Conservation (phyloP, 129 eudicot genomes). For the Lonicera japonica region DNA sequence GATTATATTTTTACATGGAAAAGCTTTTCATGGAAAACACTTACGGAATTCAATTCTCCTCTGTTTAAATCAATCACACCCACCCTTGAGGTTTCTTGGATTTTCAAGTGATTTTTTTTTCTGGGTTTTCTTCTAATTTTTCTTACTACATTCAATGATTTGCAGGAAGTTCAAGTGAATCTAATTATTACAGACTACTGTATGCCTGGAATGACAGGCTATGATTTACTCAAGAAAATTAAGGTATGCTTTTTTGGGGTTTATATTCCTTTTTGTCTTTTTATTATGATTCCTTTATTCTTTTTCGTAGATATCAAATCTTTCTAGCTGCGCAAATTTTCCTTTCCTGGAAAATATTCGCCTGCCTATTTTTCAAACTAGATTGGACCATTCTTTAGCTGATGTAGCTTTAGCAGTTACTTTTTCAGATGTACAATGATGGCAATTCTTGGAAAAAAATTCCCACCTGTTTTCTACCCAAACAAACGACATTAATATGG, state of each 20-base stretch:
- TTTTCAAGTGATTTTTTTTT: not conserved
- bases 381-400: not conserved
- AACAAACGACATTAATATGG: not conserved
- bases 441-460: not conserved
- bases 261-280: not conserved
- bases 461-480: constrained; percentile 6
- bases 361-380: not conserved
- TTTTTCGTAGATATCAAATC: not conserved
- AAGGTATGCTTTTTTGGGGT: constrained; percentile 39
- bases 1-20: too few relatives aligned
- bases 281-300: not conserved
- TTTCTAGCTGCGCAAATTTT: not conserved
- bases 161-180: constrained; percentile 77
- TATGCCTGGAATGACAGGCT: constrained; percentile 99
- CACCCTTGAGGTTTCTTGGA: not conserved
- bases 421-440: not conserved
- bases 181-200: constrained; percentile 93
- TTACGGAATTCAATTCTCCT: not conserved
- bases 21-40: too few relatives aligned
- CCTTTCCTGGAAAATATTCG: constrained; percentile 19
- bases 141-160: constrained; percentile 1
- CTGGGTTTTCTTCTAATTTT: not conserved
- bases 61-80: too few relatives aligned
- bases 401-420: constrained; percentile 9
- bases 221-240: constrained; percentile 92